These are phyloP conservation scores for Astragalus membranaceus DNA, from an alignment of 306 rosid species.

Conservation along the genomic window DNA sequence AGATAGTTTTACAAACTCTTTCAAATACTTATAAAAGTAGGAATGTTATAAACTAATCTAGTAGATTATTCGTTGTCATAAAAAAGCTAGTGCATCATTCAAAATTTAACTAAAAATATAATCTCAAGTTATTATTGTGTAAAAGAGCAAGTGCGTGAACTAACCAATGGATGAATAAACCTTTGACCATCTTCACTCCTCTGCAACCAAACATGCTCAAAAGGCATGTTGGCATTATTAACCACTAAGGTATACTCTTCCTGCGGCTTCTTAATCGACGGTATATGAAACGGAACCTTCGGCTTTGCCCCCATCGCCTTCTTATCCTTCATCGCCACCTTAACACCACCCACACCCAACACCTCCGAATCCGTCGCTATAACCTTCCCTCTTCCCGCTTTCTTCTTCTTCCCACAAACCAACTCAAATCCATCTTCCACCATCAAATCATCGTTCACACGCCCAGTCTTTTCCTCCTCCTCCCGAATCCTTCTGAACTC, in stretches of 20 bases:
- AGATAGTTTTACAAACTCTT: not conserved
- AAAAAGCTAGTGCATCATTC: too few relatives aligned
- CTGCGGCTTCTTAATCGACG: constrained; percentile 73
- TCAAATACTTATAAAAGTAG: not conserved
- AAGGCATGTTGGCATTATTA: constrained; percentile 64
- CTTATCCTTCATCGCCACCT: constrained; percentile 50
- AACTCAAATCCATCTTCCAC: constrained; percentile 61
- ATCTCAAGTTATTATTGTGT: not conserved
- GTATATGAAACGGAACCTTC: constrained; percentile 82
- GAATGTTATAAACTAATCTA: not conserved
- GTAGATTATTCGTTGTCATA: too few relatives aligned
- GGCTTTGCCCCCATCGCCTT: constrained; percentile 44
- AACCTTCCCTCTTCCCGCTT: constrained; percentile 18
- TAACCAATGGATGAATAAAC: constrained; percentile 81
- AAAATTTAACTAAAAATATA: not conserved
- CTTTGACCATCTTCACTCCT: constrained; percentile 58
- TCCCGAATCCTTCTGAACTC: constrained; percentile 47
- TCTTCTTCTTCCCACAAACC: constrained; percentile 61
- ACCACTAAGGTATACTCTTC: constrained; percentile 61
- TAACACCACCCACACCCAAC: constrained; percentile 29
- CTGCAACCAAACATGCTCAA: constrained; percentile 91
- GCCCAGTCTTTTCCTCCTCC: constrained; percentile 46
- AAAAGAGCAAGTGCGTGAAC: constrained; percentile 19
- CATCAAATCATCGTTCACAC: not conserved
- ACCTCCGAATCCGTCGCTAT: not conserved